Conservation (phyloP, 139 green algal genomes). For the Trebouxia sp. region DNA sequence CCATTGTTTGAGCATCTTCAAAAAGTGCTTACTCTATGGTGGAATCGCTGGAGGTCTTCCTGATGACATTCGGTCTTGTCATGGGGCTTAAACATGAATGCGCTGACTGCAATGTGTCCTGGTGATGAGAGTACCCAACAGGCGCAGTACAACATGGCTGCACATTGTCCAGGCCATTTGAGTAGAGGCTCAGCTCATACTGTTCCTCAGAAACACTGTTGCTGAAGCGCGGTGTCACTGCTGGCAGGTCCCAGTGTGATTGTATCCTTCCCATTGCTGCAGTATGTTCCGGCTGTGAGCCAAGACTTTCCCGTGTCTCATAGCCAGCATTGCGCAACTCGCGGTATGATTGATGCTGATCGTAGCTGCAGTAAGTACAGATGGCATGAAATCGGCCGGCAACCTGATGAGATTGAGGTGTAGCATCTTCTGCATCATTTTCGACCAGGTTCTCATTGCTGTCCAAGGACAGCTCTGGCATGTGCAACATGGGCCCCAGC, state of each 20-base stretch:
- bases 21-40: slow-evolving; percentile 14
- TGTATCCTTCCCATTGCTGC: no score
- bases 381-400: no score
- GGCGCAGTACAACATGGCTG: background rate
- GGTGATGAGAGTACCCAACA: background rate
- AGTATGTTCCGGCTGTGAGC: background rate
- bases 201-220: no score
- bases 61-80: background rate
- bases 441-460: background rate
- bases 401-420: background rate
- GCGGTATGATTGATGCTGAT: background rate
- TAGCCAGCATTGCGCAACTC: no score
- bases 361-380: background rate
- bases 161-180: background rate
- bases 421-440: background rate
- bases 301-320: background rate
- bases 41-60: slow-evolving; percentile 21
- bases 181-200: no score
- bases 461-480: slow-evolving; percentile 18
- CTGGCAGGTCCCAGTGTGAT: no score
- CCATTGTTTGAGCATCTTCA: background rate
- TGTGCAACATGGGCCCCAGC: background rate
- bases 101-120: background rate
- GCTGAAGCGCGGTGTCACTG: no score
- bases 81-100: background rate